Percentiles rank a stretch among this genome's conserved stretches.
These are phyloP conservation scores for Alternaria infectoria DNA, from an alignment of 2,329 filamentous ascomycete species.

Conservation along the genomic window DNA sequence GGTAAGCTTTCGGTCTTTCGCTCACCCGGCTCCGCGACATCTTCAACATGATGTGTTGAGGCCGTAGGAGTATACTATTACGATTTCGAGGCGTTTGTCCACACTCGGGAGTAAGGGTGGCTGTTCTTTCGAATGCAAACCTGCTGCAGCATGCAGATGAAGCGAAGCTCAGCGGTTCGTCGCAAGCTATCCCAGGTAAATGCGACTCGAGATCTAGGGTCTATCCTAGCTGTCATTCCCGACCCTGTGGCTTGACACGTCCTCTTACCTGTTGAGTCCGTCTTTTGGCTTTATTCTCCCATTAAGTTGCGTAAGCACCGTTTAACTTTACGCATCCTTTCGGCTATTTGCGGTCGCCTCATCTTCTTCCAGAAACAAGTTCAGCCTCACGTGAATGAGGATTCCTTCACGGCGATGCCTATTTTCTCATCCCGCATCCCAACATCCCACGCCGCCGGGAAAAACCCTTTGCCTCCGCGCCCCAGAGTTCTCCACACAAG, in stretches of 20 bases:
- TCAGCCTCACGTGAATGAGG: background rate
- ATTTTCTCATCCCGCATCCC: background rate
- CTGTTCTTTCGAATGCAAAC: slow-evolving; percentile 1
- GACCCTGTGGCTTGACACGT: slow-evolving; percentile 1
- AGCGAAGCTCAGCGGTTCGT: background rate
- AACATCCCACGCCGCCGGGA: slow-evolving; percentile 9
- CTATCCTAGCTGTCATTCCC: background rate
- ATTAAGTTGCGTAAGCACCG: background rate
- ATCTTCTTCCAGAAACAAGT: background rate
- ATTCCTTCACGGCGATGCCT: background rate
- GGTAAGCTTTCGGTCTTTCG: slow-evolving; percentile 18
- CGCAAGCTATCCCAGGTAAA: slow-evolving; percentile 9
- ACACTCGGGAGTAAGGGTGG: slow-evolving; percentile 6
- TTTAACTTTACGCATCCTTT: background rate
- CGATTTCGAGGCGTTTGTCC: background rate
- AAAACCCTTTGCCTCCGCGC: slow-evolving; percentile 15
- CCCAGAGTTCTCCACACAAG: slow-evolving; percentile 19
- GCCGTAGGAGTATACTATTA: background rate
- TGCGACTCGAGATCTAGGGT: slow-evolving; percentile 7
- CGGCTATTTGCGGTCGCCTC: background rate
- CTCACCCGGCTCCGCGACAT: slow-evolving; percentile 18
- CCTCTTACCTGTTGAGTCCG: background rate
- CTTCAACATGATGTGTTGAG: background rate
- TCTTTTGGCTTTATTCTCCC: background rate
- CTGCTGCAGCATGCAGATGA: slow-evolving; percentile 2